Base-by-base conservation (phyloP, 495 filamentous ascomycete species). In the Filosporella fistucella region DNA sequence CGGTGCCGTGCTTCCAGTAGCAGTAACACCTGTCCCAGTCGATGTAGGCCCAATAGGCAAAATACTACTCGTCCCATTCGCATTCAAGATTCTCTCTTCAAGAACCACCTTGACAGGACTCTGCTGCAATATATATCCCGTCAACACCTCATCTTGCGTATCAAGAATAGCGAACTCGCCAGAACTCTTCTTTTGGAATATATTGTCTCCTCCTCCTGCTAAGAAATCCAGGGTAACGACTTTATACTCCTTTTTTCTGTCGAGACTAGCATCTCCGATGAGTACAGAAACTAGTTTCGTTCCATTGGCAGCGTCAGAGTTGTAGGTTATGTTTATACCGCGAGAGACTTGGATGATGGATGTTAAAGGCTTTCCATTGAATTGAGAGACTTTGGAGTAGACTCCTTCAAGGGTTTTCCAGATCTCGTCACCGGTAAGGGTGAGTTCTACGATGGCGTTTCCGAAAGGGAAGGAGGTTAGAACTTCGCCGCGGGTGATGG, bases 391-490 rank as follows among this genome's bases (percentile, higher is more conserved):
- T 4, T 50, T 45, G 14, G 63, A 58, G 10, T 75, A 60, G 42
- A 73, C 63, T 2, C 76, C 77, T 48, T 76, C 71, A 29, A 82
- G 58, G 21, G 66, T 60, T 4, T 64, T 60, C 74, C 74, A 76
- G 0, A 82, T 57, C 36, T 68, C 58, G 9, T 63, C 53, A 22
- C 76, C 77, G 0, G 64, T 57, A 23, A 75, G 59, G 0, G 37
- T 47, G 9, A 77, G 39, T 45, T 75, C 71, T 6, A 76, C 75
- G 3, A 80, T 64, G 14, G 74, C 62, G 55, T 80, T 81, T 40
- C 69, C 67, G 49, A 81, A 82, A 9, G 77, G 78, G 50, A 80
- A 81, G 1, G 73, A 63, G 0, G 74, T 78, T 8, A 80, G 58
- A 0, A 80, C 69, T 35, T 78, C 67, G 13, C 76, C 75, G 6